phyloP scores from a whole-genome alignment of 1,139 yeast genomes.

The Yamadazyma sp. region DNA sequence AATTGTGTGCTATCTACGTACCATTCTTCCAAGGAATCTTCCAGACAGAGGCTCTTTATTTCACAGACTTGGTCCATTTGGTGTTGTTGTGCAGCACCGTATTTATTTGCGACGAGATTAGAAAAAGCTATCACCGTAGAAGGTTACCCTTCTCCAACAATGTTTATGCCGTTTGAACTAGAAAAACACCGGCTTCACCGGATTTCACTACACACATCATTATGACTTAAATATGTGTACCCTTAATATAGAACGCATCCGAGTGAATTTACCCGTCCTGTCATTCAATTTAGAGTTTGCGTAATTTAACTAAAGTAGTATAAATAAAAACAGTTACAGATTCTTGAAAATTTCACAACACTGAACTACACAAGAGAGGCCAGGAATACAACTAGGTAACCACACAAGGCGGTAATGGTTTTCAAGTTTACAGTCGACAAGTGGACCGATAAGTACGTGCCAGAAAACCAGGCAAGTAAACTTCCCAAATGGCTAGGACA shows the following conservation, averaged over 20 bases:
- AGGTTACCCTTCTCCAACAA: slow-evolving; percentile 14
- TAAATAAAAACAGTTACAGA: too few relatives aligned
- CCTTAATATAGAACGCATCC: too few relatives aligned
- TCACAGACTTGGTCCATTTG: slow-evolving; percentile 67
- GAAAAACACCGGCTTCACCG: too few relatives aligned
- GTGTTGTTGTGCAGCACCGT: slow-evolving; percentile 71
- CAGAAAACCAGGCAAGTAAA: slow-evolving; percentile 26
- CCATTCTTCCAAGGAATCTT: slow-evolving; percentile 90
- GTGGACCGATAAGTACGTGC: slow-evolving; percentile 27
- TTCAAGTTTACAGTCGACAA: slow-evolving; percentile 44
- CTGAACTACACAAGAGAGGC: too few relatives aligned
- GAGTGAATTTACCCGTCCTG: too few relatives aligned
- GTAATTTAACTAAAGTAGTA: too few relatives aligned
- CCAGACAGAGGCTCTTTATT: slow-evolving; percentile 85
- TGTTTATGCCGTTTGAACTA: slow-evolving; percentile 1
- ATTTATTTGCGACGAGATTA: slow-evolving; percentile 77
- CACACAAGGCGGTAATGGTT: slow-evolving; percentile 37
- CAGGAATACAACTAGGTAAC: too few relatives aligned
- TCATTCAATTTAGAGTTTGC: too few relatives aligned
- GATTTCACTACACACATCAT: not conserved
- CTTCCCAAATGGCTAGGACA: slow-evolving; percentile 30
- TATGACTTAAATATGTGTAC: not conserved
- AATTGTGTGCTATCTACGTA: slow-evolving; percentile 85
- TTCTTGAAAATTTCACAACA: too few relatives aligned
- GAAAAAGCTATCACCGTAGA: slow-evolving; percentile 43